These are phyloP conservation scores for Vigna nakashimae DNA, from an alignment of 306 rosid species.

Conservation along the genomic window DNA sequence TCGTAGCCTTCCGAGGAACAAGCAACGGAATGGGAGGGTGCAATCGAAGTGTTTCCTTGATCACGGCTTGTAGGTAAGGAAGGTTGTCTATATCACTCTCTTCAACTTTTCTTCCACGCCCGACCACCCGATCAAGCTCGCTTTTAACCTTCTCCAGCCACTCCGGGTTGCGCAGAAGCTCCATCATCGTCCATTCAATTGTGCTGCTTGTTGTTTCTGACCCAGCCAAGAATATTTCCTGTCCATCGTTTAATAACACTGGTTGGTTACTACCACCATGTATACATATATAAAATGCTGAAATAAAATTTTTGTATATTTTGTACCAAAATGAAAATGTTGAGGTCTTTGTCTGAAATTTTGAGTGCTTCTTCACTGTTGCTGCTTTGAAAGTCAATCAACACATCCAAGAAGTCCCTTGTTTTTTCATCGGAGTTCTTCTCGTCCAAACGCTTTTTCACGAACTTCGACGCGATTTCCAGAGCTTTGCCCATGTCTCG, in stretches of 20 bases:
- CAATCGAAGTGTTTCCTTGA: slow-evolving; percentile 59
- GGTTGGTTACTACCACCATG: no score
- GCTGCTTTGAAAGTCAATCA: slow-evolving; percentile 59
- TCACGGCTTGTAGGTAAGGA: slow-evolving; percentile 50
- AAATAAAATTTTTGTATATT: no score
- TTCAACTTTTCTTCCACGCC: slow-evolving; percentile 44
- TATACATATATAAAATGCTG: no score
- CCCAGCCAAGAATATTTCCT: slow-evolving; percentile 71
- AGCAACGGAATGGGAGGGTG: slow-evolving; percentile 70
- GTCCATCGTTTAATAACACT: neutral
- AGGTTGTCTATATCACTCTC: slow-evolving; percentile 65
- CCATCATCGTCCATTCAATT: slow-evolving; percentile 65
- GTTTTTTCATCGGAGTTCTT: neutral
- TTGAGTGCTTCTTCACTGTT: slow-evolving; percentile 48
- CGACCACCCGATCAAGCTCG: slow-evolving; percentile 52
- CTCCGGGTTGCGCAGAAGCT: slow-evolving; percentile 48
- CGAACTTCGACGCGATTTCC: slow-evolving; percentile 51
- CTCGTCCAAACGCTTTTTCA: slow-evolving; percentile 48
- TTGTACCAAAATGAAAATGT: slow-evolving; percentile 56
- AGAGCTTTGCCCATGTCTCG: slow-evolving; percentile 61
- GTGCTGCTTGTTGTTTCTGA: slow-evolving; percentile 67
- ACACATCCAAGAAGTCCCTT: slow-evolving; percentile 64
- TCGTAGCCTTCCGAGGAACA: slow-evolving; percentile 55
- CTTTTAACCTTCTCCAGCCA: slow-evolving; percentile 43
- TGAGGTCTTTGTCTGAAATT: slow-evolving; percentile 57